A percentile compares a stretch with the other conserved stretches of the same genome.
Evolutionary conservation across 495 filamentous ascomycete species (phyloP).

Genomic region (Articulospora tetracladia): DNA sequence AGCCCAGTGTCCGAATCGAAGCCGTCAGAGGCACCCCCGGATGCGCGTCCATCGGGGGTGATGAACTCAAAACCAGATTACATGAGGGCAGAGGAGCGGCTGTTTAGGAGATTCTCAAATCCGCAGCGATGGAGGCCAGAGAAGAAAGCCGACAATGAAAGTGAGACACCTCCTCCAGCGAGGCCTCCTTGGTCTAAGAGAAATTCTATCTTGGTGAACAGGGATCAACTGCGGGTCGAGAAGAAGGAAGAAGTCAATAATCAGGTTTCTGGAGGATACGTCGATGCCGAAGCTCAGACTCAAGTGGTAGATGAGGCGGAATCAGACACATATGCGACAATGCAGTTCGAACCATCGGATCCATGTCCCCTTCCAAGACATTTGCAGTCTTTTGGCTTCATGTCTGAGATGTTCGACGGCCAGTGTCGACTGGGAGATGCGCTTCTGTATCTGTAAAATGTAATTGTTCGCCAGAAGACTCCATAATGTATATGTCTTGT

Average conservation of each 20-base stretch:
- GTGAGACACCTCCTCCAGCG: not conserved
- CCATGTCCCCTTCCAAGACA: not conserved
- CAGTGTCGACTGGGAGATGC: not conserved
- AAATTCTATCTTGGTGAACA: not conserved
- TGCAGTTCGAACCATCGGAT: not conserved
- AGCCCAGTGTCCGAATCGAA: not conserved
- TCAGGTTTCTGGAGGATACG: not conserved
- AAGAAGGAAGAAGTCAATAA: not conserved
- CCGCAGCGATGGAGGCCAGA: not conserved
- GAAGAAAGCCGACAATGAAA: not conserved
- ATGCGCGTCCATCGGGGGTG: not conserved
- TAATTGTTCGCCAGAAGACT: not conserved
- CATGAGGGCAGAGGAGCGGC: not conserved
- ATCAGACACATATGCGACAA: not conserved
- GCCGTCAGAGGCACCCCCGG: not conserved
- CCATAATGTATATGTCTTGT: not conserved
- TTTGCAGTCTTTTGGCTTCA: not conserved
- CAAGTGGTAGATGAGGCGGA: not conserved
- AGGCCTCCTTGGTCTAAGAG: conserved; percentile 3
- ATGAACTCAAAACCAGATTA: not conserved
- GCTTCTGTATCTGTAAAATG: not conserved
- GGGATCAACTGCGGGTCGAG: not conserved
- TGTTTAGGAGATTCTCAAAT: not conserved
- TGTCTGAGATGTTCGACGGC: not conserved
- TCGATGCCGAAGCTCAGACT: conserved; percentile 7